Evolutionary conservation across 164 flowering plant species (phyloP).

Genomic region (Liquidambar formosana): DNA sequence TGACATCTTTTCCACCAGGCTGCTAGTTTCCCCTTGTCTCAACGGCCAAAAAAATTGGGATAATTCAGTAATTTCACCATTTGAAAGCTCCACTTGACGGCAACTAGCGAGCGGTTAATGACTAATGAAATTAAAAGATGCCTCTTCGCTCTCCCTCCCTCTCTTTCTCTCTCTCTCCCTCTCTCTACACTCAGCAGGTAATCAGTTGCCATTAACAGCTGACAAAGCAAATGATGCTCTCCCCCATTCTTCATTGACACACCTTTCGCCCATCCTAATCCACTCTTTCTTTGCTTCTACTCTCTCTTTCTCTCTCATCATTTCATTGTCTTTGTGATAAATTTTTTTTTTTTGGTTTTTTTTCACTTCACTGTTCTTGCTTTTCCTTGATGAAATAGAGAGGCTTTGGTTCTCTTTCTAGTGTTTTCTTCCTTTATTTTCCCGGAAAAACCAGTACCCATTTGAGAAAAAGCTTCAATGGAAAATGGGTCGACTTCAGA

Average conservation of each 20-base stretch:
- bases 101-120: conserved; percentile 4
- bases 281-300: conserved; percentile 30
- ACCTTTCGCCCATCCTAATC: not conserved
- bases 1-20: no score
- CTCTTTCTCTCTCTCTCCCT: not conserved
- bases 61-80: conserved; percentile 2
- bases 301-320: conserved; percentile 7
- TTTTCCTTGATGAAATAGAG: not conserved
- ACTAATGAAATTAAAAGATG: not conserved
- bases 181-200: not conserved
- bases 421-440: not conserved
- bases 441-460: conserved; percentile 6
- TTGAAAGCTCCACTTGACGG: conserved; percentile 1
- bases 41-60: not conserved
- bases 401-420: not conserved
- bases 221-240: not conserved
- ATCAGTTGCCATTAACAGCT: not conserved
- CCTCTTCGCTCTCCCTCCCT: not conserved
- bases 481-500: conserved; percentile 66
- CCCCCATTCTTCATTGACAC: not conserved
- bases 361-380: no score
- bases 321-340: not conserved
- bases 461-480: conserved; percentile 43
- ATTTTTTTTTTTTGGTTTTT: not conserved
- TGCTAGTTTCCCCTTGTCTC: no score